These are phyloP conservation scores for Effrenium voratum DNA, from an alignment of 73 alveolate species.

Conservation along the genomic window DNA sequence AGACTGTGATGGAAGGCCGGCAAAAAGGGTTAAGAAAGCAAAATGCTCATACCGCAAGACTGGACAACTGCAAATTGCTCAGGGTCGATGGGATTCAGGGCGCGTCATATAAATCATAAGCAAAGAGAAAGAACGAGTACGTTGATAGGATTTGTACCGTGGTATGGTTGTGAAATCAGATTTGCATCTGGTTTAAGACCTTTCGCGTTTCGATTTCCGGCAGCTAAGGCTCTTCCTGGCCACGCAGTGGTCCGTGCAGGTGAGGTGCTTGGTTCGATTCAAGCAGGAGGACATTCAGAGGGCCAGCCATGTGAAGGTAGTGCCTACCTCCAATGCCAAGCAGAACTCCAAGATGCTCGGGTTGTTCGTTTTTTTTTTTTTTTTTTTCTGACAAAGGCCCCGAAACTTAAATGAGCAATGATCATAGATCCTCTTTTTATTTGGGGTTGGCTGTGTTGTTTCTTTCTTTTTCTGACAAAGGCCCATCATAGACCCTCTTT, in stretches of 20 bases:
- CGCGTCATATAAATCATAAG: not conserved
- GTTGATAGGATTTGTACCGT: no score
- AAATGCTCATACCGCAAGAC: not conserved
- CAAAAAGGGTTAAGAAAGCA: not conserved
- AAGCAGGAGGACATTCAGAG: conserved; percentile 10
- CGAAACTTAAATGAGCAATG: no score
- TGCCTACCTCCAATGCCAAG: conserved; percentile 25
- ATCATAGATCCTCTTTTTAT: no score
- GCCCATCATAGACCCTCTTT: no score
- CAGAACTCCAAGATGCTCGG: conserved; percentile 41
- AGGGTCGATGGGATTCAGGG: not conserved
- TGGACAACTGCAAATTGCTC: not conserved
- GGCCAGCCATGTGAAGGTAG: conserved; percentile 57
- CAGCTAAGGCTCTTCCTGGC: conserved; percentile 44
- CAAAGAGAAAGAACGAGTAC: no score
- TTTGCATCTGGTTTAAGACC: not conserved
- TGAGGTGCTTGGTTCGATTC: conserved; percentile 61
- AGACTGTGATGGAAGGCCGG: no score
- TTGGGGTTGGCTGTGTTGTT: no score
- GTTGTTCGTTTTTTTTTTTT: no score
- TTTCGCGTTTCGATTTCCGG: not conserved
- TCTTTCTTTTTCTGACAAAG: no score
- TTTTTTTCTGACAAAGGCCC: no score
- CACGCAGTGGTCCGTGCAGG: conserved; percentile 88
- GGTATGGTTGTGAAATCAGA: no score